phyloP scores from a whole-genome alignment of 441 rosid species.

The Kokia cookei region DNA sequence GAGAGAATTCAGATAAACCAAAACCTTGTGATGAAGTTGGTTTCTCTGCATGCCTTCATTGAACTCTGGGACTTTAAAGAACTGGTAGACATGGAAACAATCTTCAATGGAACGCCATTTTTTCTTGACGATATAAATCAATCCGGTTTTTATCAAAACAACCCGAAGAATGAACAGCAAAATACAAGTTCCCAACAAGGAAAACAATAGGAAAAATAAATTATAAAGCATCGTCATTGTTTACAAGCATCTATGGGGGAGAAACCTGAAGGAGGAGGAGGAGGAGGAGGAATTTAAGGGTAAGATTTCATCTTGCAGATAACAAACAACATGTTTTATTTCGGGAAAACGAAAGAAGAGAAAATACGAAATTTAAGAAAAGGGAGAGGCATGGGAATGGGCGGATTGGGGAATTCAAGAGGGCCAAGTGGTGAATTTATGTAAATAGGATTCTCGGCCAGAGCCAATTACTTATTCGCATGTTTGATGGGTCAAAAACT shows the following conservation, averaged over 20 bases:
- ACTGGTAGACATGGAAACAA: constrained; percentile 58
- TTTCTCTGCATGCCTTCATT: constrained; percentile 58
- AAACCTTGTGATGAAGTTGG: constrained; percentile 45
- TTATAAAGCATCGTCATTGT: constrained; percentile 33
- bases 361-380: neutral
- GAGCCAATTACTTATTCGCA: neutral
- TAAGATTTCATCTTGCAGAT: neutral
- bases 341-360: neutral
- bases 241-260: neutral
- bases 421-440: neutral
- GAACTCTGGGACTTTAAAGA: constrained; percentile 69
- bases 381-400: neutral
- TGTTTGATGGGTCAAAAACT: neutral
- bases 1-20: constrained; percentile 60
- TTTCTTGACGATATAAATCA: constrained; percentile 46
- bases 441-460: neutral
- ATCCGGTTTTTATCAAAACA: constrained; percentile 56
- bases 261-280: neutral
- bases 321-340: constrained; percentile 7
- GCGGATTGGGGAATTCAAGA: neutral
- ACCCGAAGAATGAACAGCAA: constrained; percentile 37
- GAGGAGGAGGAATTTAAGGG: neutral
- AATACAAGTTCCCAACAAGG: constrained; percentile 1
- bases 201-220: constrained; percentile 17
- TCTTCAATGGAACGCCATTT: constrained; percentile 45